These are phyloP conservation scores for Dendrobium catenatum DNA, from an alignment of 106 monocot species.

Conservation along the genomic window DNA sequence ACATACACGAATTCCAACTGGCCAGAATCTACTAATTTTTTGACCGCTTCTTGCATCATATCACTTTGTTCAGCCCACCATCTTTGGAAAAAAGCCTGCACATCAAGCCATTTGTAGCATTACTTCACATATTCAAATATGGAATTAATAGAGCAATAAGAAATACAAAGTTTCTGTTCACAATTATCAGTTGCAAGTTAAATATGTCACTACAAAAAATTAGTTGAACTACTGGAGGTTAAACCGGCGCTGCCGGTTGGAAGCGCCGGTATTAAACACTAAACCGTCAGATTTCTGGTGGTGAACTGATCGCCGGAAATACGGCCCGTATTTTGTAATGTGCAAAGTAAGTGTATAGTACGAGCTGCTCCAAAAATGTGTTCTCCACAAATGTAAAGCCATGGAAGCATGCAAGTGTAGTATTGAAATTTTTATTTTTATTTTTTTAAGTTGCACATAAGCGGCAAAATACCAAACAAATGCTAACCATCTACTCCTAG, in stretches of 20 bases:
- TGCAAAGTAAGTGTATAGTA: background rate
- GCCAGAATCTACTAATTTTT: conserved; percentile 43
- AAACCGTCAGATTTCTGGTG: no score
- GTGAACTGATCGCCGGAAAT: no score
- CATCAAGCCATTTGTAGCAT: background rate
- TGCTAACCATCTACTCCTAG: background rate
- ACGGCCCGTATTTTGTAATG: no score
- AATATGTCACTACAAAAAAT: no score
- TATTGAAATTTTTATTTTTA: background rate
- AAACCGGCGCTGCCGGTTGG: no score
- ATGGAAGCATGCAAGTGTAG: background rate
- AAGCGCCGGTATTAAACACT: no score
- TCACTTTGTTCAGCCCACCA: conserved; percentile 55
- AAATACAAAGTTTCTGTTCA: background rate
- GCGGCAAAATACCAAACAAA: background rate
- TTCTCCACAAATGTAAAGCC: background rate
- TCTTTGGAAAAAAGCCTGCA: conserved; percentile 62
- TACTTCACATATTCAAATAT: background rate
- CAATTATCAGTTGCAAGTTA: no score
- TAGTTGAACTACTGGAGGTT: no score
- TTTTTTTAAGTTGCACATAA: background rate
- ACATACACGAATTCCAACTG: conserved; percentile 61
- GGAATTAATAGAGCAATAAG: background rate
- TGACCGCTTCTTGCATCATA: conserved; percentile 19
- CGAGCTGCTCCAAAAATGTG: background rate